These are phyloP conservation scores for Asparagopsis taxiformis DNA, from an alignment of 31 red algal species.

Conservation along the genomic window DNA sequence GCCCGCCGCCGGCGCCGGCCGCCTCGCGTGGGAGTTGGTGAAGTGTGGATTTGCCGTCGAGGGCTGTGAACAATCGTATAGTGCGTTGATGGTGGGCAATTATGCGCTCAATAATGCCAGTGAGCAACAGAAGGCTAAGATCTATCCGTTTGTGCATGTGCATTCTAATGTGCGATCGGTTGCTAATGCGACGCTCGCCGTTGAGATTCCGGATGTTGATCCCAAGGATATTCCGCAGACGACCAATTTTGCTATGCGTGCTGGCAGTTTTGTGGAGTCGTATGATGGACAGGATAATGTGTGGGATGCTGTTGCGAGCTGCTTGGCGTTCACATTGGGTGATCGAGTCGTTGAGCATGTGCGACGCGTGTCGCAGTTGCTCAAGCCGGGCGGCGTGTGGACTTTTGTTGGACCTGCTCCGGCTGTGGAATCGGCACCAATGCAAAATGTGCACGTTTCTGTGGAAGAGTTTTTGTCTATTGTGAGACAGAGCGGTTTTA, in stretches of 20 bases:
- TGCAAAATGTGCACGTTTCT: conserved; percentile 37
- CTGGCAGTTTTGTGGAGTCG: conserved; percentile 73
- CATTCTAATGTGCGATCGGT: conserved; percentile 51
- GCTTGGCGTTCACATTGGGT: conserved; percentile 48
- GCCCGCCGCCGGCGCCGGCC: conserved; percentile 65
- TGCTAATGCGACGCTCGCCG: conserved; percentile 19
- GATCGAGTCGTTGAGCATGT: conserved; percentile 29
- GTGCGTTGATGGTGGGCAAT: conserved; percentile 67
- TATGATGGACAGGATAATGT: conserved; percentile 58
- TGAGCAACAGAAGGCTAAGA: conserved; percentile 2
- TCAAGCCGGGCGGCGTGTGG: conserved; percentile 62
- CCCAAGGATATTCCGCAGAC: conserved; percentile 50
- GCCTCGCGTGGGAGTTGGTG: conserved; percentile 80
- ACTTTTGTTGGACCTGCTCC: conserved; percentile 58
- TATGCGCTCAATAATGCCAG: conserved; percentile 57
- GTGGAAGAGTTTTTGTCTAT: conserved; percentile 54
- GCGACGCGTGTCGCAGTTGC: conserved; percentile 41
- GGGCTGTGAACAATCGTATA: conserved; percentile 62
- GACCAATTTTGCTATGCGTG: conserved; percentile 72
- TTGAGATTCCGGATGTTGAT: conserved; percentile 74
- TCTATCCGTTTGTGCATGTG: conserved; percentile 82
- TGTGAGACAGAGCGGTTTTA: conserved; percentile 56
- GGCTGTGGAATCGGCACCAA: conserved; percentile 25
- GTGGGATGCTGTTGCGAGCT: conserved; percentile 62
- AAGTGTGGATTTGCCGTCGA: conserved; percentile 70